Conservation (phyloP, 116 monocot genomes). For the Phalaenopsis hybrid region DNA sequence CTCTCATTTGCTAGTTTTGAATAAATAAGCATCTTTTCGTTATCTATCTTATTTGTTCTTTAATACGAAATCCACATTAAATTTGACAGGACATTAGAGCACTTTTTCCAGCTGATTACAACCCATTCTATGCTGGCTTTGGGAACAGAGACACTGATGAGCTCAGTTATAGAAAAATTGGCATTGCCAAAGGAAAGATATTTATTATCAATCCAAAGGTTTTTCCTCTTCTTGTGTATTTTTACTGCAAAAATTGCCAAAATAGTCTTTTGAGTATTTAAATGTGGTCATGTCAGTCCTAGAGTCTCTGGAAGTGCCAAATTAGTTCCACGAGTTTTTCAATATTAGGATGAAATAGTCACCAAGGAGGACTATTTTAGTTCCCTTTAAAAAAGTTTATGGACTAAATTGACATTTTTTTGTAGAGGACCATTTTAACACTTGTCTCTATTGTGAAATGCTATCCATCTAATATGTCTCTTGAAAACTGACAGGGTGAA, state of each 20-base stretch:
- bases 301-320: no score
- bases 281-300: no score
- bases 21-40: neutral
- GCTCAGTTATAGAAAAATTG: constrained; percentile 61
- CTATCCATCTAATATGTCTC: neutral
- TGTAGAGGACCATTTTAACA: no score
- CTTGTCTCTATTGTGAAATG: neutral
- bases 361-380: no score
- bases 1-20: neutral
- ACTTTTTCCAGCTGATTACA: constrained; percentile 74
- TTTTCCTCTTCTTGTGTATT: neutral
- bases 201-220: constrained; percentile 79
- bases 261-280: no score
- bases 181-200: constrained; percentile 74
- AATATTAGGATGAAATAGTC: no score
- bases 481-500: constrained; percentile 43
- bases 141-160: constrained; percentile 77
- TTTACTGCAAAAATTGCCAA: neutral
- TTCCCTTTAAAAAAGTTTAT: no score
- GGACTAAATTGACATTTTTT: no score
- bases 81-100: constrained; percentile 62
- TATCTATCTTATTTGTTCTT: neutral
- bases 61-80: neutral
- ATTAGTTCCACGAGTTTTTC: no score
- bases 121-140: constrained; percentile 80